These are phyloP conservation scores for Lachancea cidri DNA, from an alignment of 805 yeast species.

Conservation along the genomic window DNA sequence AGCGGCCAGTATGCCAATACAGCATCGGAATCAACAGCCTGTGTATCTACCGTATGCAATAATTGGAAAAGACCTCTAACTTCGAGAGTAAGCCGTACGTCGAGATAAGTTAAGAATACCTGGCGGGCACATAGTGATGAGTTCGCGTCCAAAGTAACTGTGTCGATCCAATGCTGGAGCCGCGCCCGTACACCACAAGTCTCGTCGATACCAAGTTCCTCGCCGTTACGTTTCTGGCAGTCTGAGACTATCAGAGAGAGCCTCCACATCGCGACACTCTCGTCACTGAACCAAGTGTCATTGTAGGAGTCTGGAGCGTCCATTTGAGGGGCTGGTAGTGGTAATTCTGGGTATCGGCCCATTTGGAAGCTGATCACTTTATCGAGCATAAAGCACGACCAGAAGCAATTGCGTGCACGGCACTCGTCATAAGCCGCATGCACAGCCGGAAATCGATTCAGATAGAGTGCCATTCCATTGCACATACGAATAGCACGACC, in stretches of 20 bases:
- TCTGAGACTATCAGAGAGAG: conserved; percentile 16
- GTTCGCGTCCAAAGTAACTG: not conserved
- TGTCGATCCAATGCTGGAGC: conserved; percentile 15
- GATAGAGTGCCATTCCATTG: conserved; percentile 41
- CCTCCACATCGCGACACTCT: conserved; percentile 19
- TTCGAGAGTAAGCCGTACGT: conserved; percentile 21
- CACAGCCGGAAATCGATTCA: conserved; percentile 25
- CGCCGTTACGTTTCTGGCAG: conserved; percentile 17
- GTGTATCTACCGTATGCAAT: conserved; percentile 13
- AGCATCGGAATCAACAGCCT: not conserved
- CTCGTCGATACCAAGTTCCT: conserved; percentile 18
- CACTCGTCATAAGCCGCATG: conserved; percentile 34
- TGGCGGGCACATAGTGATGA: conserved; percentile 11
- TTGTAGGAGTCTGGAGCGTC: conserved; percentile 11
- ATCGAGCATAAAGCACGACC: conserved; percentile 52
- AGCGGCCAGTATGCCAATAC: not conserved
- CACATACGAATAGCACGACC: conserved; percentile 41
- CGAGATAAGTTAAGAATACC: conserved; percentile 20
- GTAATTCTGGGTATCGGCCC: conserved; percentile 40
- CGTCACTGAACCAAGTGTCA: conserved; percentile 19
- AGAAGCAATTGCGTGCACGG: conserved; percentile 49
- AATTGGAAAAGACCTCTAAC: conserved; percentile 17
- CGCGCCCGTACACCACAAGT: conserved; percentile 10
- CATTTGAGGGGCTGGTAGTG: conserved; percentile 20
- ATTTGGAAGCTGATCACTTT: conserved; percentile 47